Evolutionary conservation across 768 basidiomycete genomes (phyloP).

Genomic region (Artomyces pyxidatus): DNA sequence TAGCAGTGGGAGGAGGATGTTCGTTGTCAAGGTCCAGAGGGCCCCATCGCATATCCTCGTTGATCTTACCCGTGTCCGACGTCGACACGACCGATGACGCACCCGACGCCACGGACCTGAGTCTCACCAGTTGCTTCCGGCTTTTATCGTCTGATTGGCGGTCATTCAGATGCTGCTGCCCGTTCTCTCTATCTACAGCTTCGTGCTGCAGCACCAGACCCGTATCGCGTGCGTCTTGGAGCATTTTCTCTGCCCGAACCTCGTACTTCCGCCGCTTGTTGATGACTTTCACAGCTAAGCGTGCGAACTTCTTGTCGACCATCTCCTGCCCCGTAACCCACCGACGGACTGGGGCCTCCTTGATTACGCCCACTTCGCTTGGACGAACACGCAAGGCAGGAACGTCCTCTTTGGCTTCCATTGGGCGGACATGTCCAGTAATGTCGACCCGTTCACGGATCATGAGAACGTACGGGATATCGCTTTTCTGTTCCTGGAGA

Average conservation of each 20-base stretch:
- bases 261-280: constrained; percentile 37
- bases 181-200: not conserved
- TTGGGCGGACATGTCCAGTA: constrained; percentile 46
- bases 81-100: not conserved
- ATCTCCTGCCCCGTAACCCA: constrained; percentile 54
- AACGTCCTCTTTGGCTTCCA: constrained; percentile 55
- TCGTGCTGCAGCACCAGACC: constrained; percentile 28
- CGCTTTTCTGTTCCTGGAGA: constrained; percentile 1
- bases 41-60: constrained; percentile 39
- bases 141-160: not conserved
- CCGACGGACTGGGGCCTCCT: constrained; percentile 61
- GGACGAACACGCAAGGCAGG: constrained; percentile 43
- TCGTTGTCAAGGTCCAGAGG: constrained; percentile 59
- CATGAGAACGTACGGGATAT: constrained; percentile 33
- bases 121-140: too few species aligned
- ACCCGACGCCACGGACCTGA: not conserved
- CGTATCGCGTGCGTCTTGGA: constrained; percentile 38
- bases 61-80: constrained; percentile 19
- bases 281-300: constrained; percentile 32
- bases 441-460: constrained; percentile 70
- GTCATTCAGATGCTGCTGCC: not conserved
- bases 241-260: constrained; percentile 34
- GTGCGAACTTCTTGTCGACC: constrained; percentile 51
- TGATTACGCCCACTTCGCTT: constrained; percentile 60
- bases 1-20: constrained; percentile 61